These are phyloP conservation scores for Phytophthora agathidicida DNA, from an alignment of 352 stramenopile species.

Conservation along the genomic window DNA sequence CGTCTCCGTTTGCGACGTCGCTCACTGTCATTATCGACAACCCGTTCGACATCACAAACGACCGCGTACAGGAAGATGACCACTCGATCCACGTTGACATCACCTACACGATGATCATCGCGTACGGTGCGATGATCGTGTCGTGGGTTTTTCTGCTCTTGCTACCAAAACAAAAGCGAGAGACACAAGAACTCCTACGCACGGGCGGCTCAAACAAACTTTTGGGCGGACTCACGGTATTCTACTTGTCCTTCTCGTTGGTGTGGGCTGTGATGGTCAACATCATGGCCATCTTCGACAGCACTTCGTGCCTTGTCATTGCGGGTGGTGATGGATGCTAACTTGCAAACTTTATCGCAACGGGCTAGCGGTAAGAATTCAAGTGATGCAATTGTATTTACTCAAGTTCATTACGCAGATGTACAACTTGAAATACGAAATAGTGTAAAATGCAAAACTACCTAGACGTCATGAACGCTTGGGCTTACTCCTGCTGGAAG, in stretches of 20 bases:
- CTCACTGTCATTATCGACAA: slow-evolving; percentile 43
- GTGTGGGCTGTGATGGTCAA: slow-evolving; percentile 47
- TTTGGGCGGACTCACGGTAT: slow-evolving; percentile 36
- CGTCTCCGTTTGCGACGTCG: slow-evolving; percentile 40
- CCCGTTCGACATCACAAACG: slow-evolving; percentile 42
- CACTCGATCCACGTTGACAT: slow-evolving; percentile 43
- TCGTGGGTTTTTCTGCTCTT: slow-evolving; percentile 41
- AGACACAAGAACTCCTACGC: slow-evolving; percentile 43
- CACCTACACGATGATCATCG: slow-evolving; percentile 54
- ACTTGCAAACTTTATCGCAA: background rate
- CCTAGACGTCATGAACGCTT: background rate
- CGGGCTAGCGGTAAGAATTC: too few relatives aligned
- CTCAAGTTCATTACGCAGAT: slow-evolving; percentile 1
- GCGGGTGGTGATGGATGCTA: slow-evolving; percentile 33
- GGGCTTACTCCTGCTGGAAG: slow-evolving; percentile 46
- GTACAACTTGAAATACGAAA: slow-evolving; percentile 21
- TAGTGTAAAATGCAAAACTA: background rate
- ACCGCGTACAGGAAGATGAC: slow-evolving; percentile 37
- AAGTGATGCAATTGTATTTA: slow-evolving; percentile 12
- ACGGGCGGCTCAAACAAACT: slow-evolving; percentile 33
- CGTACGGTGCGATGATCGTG: slow-evolving; percentile 38
- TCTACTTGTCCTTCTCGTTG: slow-evolving; percentile 42
- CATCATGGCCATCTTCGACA: slow-evolving; percentile 52
- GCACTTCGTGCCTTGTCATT: slow-evolving; percentile 38
- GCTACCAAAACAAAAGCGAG: slow-evolving; percentile 44